Percentiles rank a stretch among this genome's conserved stretches.
Conservation (phyloP, 345 rosid species). For the Triadica sebifera region DNA sequence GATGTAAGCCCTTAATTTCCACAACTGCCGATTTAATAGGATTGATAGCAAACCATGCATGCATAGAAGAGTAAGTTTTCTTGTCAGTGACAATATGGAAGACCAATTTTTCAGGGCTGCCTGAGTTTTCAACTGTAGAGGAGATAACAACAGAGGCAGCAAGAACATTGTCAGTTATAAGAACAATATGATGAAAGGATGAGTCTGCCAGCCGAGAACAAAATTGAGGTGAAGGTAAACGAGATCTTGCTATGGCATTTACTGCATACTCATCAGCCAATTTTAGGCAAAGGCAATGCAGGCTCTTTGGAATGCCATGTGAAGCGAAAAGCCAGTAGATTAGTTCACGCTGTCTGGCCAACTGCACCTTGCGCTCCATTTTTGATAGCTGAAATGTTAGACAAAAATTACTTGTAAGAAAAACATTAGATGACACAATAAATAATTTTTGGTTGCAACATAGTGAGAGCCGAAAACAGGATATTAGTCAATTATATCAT, state of each 20-base stretch:
- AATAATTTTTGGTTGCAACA: neutral
- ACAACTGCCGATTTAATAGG: conserved; percentile 59
- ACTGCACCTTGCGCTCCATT: conserved; percentile 74
- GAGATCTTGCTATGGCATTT: conserved; percentile 72
- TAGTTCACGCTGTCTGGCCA: conserved; percentile 69
- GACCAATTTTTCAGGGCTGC: conserved; percentile 64
- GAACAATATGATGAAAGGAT: conserved; percentile 68
- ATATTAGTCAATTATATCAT: neutral
- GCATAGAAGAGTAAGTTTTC: conserved; percentile 90
- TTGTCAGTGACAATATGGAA: conserved; percentile 91
- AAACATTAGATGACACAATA: neutral
- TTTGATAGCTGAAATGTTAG: conserved; percentile 48
- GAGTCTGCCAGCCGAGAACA: conserved; percentile 66
- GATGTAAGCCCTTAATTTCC: conserved; percentile 93
- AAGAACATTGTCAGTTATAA: conserved; percentile 80
- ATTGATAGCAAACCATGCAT: conserved; percentile 91
- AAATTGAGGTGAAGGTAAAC: conserved; percentile 75
- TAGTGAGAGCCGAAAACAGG: neutral
- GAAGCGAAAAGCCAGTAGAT: conserved; percentile 91
- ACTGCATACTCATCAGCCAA: conserved; percentile 87
- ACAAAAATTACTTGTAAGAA: conserved; percentile 10
- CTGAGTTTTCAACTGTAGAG: conserved; percentile 61
- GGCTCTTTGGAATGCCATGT: conserved; percentile 76
- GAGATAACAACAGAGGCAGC: conserved; percentile 89
- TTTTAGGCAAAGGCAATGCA: conserved; percentile 80